Evolutionary conservation across 2,329 filamentous ascomycete species (phyloP).

Genomic region (Sporothrix euskadiensis): DNA sequence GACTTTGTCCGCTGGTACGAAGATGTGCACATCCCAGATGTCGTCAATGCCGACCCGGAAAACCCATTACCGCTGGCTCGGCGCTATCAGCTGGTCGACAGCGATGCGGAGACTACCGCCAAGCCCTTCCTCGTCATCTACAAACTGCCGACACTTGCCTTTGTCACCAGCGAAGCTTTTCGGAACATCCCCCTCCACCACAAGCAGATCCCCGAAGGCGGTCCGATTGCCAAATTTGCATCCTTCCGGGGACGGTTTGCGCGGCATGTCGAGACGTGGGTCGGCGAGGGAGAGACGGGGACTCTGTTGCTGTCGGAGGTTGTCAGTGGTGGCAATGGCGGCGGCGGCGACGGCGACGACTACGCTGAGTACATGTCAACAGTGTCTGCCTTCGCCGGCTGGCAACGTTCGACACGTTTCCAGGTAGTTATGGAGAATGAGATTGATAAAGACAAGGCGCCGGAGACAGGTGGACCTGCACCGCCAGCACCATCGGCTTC

Average conservation of each 20-base stretch:
- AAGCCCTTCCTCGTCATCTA: conserved; percentile 32
- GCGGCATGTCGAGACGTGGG: conserved; percentile 15
- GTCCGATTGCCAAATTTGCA: conserved; percentile 30
- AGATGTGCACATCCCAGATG: conserved; percentile 34
- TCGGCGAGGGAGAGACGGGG: background rate
- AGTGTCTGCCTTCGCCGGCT: conserved; percentile 25
- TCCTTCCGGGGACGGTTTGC: conserved; percentile 26
- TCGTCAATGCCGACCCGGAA: conserved; percentile 29
- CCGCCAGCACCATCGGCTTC: background rate
- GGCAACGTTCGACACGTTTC: conserved; percentile 32
- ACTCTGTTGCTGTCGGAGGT: background rate
- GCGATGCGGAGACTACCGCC: background rate
- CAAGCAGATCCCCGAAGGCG: conserved; percentile 31
- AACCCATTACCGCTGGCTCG: conserved; percentile 31
- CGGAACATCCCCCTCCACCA: conserved; percentile 29
- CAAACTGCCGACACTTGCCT: conserved; percentile 21
- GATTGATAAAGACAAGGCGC: conserved; percentile 18
- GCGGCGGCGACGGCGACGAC: no score
- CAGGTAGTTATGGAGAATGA: conserved; percentile 22
- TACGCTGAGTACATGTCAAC: background rate
- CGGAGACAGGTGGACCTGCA: background rate
- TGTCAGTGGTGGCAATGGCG: no score
- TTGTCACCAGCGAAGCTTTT: conserved; percentile 28
- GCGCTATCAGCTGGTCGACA: conserved; percentile 29
- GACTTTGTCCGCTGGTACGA: conserved; percentile 33